These are phyloP conservation scores for Psilocybe subaeruginosa DNA, from an alignment of 768 basidiomycete genomes.

Conservation along the genomic window DNA sequence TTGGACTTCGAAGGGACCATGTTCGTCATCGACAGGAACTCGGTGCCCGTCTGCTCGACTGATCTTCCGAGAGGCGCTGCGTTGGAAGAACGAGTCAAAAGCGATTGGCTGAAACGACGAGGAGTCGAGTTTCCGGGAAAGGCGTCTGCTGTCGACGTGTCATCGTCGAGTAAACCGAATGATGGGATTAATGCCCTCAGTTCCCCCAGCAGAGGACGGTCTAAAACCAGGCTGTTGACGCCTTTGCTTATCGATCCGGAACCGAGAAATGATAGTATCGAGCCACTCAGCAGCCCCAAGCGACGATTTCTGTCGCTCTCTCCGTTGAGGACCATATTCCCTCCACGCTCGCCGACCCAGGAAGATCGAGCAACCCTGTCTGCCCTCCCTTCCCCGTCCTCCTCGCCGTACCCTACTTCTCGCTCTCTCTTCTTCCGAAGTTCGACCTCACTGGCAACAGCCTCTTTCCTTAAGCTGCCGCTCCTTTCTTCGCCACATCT, in stretches of 20 bases:
- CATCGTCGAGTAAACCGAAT: background rate
- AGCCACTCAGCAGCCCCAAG: conserved; percentile 29
- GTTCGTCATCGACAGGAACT: conserved; percentile 54
- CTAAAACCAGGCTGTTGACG: conserved; percentile 1
- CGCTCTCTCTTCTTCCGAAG: conserved; percentile 45
- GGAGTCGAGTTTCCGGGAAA: conserved; percentile 36
- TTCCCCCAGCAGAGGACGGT: conserved; percentile 13
- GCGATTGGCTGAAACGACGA: conserved; percentile 34
- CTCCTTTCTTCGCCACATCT: conserved; percentile 24
- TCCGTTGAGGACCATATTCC: conserved; percentile 50
- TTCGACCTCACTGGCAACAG: conserved; percentile 46
- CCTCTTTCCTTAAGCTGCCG: conserved; percentile 37
- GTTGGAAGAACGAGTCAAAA: conserved; percentile 42
- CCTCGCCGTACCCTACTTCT: conserved; percentile 35
- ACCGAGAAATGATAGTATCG: background rate
- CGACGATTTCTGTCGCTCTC: conserved; percentile 46
- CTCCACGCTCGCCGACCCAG: conserved; percentile 35
- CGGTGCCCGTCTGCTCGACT: conserved; percentile 36
- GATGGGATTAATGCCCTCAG: conserved; percentile 7
- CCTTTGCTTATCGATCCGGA: conserved; percentile 21
- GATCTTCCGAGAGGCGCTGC: conserved; percentile 44
- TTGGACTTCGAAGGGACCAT: conserved; percentile 56
- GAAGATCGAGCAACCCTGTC: conserved; percentile 40
- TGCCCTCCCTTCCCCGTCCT: conserved; percentile 45
- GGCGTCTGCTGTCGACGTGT: conserved; percentile 9